Base-by-base conservation (phyloP, 768 basidiomycete genomes). In the Auricularia sp. region DNA sequence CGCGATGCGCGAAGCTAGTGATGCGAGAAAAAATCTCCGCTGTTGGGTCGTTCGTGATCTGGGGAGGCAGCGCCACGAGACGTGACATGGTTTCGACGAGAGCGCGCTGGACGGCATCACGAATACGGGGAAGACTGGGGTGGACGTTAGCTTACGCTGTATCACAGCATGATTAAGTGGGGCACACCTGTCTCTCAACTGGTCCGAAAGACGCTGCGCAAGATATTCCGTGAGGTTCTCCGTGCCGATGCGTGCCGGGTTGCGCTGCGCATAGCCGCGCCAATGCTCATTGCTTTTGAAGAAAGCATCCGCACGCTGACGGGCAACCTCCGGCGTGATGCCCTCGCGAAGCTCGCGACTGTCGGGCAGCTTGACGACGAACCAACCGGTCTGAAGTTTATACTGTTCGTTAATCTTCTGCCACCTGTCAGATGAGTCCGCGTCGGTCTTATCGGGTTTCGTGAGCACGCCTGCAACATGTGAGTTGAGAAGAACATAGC, bases 401-500 rank as follows among this genome's bases (percentile, higher is more conserved):
- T 65, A 83, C 78, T 21, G 61, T 1, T 3, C 36, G 11, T 62
- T 59, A 56, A 24, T 13, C 8, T 42, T 64, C 42, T 88, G 65
- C 89, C 89, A 90, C 1, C 69, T 72, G 0, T 72, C 72, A 63
- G 85, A 83, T 37, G 85, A 83, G 0, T 83, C 85, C 1, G 71
- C 62, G 0, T 82, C 82, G 64, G 86, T 88, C 7, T 85, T 82
- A 67, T 89, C 89, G 0, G 87, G 87, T 67, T 92, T 90, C 0
- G 88, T 92, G 21, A 89, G 77, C 18, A 89, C 86, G 59, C 88
- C 88, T 88, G 65, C 4, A 45, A 14, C 39, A 7, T 34, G 42
- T 11, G 6, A 3, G 37, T 21, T 39, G 29, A 36, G 47, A n/a
- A 29, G 47, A 21, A 37, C 39, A 44, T 21, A 21, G 29, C 4